Percentiles rank a stretch among this genome's conserved stretches.
These are phyloP conservation scores for Lichtheimia corymbifera DNA, from an alignment of 371 early-diverging fungal genomes.

Conservation along the genomic window DNA sequence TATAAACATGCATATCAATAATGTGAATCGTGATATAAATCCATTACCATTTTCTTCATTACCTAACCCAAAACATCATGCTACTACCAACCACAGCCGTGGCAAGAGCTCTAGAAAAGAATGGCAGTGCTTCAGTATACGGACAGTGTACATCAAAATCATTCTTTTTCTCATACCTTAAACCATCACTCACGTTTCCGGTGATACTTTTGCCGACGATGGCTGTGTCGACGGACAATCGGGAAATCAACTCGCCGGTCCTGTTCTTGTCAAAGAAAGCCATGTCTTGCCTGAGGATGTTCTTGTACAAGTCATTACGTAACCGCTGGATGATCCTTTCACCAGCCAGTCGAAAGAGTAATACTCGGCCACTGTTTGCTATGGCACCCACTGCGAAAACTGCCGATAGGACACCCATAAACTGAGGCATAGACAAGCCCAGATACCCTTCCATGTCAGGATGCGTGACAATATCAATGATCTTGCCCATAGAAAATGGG, in stretches of 20 bases:
- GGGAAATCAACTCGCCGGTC: conserved; percentile 79
- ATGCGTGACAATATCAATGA: conserved; percentile 72
- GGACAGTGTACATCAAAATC: neutral
- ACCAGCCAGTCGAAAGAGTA: conserved; percentile 71
- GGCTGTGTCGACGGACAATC: conserved; percentile 75
- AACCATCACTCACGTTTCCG: conserved; percentile 78
- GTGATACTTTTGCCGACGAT: conserved; percentile 80
- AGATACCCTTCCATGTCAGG: conserved; percentile 41
- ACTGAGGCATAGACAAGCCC: conserved; percentile 58
- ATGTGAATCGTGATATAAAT: no score
- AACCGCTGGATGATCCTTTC: conserved; percentile 73
- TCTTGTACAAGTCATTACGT: conserved; percentile 54
- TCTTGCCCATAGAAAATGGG: conserved; percentile 80
- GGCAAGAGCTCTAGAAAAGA: conserved; percentile 42
- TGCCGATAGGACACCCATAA: conserved; percentile 54
- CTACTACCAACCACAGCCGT: conserved; percentile 58
- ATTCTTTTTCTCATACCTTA: conserved; percentile 43
- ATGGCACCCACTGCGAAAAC: conserved; percentile 69
- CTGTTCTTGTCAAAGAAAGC: conserved; percentile 75
- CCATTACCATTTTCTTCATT: neutral
- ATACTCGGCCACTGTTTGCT: conserved; percentile 77
- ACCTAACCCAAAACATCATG: conserved; percentile 77
- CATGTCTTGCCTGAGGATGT: conserved; percentile 68
- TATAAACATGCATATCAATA: conserved; percentile 8
- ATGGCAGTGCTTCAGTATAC: neutral